These are phyloP conservation scores for Phytophthora lateralis DNA, from an alignment of 352 stramenopile species.

Conservation along the genomic window DNA sequence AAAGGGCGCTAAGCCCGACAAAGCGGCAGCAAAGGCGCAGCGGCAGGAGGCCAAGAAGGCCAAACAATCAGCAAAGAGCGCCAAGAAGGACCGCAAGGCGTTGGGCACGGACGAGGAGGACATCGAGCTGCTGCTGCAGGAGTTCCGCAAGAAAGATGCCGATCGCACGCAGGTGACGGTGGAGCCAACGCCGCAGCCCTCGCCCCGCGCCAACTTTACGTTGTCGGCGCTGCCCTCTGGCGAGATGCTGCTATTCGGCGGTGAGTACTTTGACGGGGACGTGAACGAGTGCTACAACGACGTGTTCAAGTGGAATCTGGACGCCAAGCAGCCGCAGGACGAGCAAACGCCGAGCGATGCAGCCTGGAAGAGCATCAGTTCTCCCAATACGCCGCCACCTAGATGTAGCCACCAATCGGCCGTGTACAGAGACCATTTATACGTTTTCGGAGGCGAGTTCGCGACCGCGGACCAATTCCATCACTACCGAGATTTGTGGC, in stretches of 20 bases:
- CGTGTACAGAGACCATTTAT: slow-evolving; percentile 95
- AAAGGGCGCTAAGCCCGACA: slow-evolving; percentile 60
- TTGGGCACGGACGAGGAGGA: slow-evolving; percentile 80
- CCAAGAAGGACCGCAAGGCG: slow-evolving; percentile 84
- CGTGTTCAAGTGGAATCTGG: slow-evolving; percentile 93
- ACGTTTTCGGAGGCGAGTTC: slow-evolving; percentile 98
- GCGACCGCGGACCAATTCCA: slow-evolving; percentile 97
- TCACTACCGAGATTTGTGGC: slow-evolving; percentile 95
- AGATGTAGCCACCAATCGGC: slow-evolving; percentile 96
- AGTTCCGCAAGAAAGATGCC: slow-evolving; percentile 84
- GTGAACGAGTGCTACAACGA: slow-evolving; percentile 97
- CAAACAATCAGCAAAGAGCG: slow-evolving; percentile 75
- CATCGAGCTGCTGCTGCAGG: slow-evolving; percentile 79
- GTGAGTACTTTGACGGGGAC: slow-evolving; percentile 98
- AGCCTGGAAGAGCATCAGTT: slow-evolving; percentile 91
- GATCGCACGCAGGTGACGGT: slow-evolving; percentile 69
- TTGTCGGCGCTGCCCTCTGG: slow-evolving; percentile 72
- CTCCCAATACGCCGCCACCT: slow-evolving; percentile 86
- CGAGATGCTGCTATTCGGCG: slow-evolving; percentile 95
- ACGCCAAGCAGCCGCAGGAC: slow-evolving; percentile 34
- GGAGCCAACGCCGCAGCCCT: slow-evolving; percentile 56
- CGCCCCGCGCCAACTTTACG: slow-evolving; percentile 80
- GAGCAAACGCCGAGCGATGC: slow-evolving; percentile 30
- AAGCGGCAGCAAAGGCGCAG: slow-evolving; percentile 72
- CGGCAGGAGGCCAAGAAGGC: slow-evolving; percentile 84